Evolutionary conservation across 192 early-diverging fungal genomes (phyloP).

Genomic region (Coemansia sp.): DNA sequence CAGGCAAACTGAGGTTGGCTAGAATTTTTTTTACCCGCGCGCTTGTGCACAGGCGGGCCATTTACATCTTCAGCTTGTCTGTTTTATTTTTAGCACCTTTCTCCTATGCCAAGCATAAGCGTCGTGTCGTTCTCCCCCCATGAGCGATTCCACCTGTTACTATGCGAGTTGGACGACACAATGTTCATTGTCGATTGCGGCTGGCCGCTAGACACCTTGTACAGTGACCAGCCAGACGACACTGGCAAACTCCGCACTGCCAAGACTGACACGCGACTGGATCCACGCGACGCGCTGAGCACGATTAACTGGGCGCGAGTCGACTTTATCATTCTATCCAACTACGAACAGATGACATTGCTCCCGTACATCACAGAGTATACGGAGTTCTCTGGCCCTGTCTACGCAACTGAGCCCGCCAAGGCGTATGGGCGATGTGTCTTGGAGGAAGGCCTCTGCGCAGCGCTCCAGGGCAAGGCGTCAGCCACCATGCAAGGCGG

Average conservation of each 20-base stretch:
- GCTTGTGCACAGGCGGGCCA: neutral
- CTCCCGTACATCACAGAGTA: conserved; percentile 85
- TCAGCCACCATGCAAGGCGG: neutral
- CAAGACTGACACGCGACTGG: conserved; percentile 2
- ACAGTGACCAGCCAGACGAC: conserved; percentile 1
- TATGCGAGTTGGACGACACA: conserved; percentile 54
- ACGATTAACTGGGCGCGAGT: conserved; percentile 66
- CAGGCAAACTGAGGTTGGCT: neutral
- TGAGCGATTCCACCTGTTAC: conserved; percentile 43
- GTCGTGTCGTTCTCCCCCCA: conserved; percentile 45
- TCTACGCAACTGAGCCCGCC: conserved; percentile 81
- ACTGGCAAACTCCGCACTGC: conserved; percentile 13
- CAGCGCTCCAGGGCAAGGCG: neutral
- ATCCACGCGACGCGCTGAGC: conserved; percentile 40
- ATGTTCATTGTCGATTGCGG: conserved; percentile 55
- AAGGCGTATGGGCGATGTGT: conserved; percentile 67
- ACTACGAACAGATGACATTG: conserved; percentile 71
- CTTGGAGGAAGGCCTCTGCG: conserved; percentile 33
- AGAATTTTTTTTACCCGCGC: neutral
- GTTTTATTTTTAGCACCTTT: neutral
- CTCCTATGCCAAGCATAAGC: conserved; percentile 50
- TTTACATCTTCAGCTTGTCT: neutral
- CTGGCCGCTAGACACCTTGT: conserved; percentile 30
- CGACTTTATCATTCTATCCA: conserved; percentile 75
- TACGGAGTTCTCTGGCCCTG: conserved; percentile 70